phyloP scores from a whole-genome alignment of 164 flowering plant species.

The Umbellularia californica region DNA sequence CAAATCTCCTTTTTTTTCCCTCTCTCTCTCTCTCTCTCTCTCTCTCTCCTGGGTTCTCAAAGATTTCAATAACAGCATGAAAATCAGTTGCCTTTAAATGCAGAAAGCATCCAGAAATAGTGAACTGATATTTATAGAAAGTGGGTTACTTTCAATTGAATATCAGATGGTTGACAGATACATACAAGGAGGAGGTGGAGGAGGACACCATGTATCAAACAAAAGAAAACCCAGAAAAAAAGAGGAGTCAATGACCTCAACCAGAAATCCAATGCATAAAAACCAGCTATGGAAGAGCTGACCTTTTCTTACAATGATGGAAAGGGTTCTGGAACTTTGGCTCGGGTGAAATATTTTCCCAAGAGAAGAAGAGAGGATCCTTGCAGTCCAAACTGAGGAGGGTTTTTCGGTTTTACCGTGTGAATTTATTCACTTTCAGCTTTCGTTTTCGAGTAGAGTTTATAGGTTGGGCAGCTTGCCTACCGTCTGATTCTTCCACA shows the following conservation, averaged over 20 bases:
- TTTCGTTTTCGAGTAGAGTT: too few species aligned
- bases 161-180: not conserved
- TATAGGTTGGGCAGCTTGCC: not conserved
- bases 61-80: not conserved
- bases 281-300: conserved; percentile 6
- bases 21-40: too few species aligned
- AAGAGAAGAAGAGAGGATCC: not conserved
- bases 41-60: not conserved
- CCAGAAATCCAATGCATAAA: not conserved
- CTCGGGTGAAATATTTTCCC: too few species aligned
- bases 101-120: not conserved
- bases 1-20: not conserved
- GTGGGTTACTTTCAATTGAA: not conserved
- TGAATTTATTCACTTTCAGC: too few species aligned
- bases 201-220: not conserved
- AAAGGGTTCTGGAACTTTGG: not conserved
- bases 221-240: not conserved
- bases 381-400: not conserved
- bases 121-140: not conserved
- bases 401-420: too few species aligned
- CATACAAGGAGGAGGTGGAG: not conserved
- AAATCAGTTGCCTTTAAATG: not conserved
- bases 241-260: not conserved
- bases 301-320: not conserved
- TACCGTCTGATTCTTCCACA: too few species aligned